Percentiles rank a stretch among this genome's conserved stretches.
Conservation (phyloP, 1,284 basidiomycete genomes). For the Ceratobasidium theobromae region DNA sequence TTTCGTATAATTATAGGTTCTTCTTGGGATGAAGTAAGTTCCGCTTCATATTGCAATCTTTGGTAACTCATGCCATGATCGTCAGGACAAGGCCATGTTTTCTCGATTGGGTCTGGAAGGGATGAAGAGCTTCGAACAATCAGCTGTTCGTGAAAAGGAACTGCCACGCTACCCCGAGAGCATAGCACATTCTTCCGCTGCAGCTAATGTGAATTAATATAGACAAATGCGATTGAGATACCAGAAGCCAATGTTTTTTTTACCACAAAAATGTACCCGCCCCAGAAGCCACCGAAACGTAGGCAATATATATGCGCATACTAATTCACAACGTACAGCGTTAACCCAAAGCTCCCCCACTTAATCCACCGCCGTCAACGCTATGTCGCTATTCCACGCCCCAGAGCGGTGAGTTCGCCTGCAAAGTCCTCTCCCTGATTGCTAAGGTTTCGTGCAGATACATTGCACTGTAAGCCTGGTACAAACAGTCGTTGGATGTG, state of each 20-base stretch:
- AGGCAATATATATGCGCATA: too few species aligned
- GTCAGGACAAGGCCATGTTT: slow-evolving; percentile 91
- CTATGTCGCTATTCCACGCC: slow-evolving; percentile 3
- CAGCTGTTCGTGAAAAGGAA: slow-evolving; percentile 58
- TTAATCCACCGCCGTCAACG: background rate
- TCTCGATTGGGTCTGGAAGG: slow-evolving; percentile 88
- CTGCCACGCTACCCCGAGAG: slow-evolving; percentile 25
- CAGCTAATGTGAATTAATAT: background rate
- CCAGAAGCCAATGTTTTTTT: background rate
- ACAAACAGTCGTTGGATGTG: too few species aligned
- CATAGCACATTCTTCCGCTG: background rate
- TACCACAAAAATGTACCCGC: too few species aligned
- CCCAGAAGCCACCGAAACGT: too few species aligned
- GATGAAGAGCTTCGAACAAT: slow-evolving; percentile 83
- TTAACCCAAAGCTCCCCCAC: too few species aligned
- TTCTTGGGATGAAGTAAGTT: slow-evolving; percentile 77
- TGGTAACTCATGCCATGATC: slow-evolving; percentile 33
- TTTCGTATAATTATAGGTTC: slow-evolving; percentile 53
- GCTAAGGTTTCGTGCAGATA: background rate
- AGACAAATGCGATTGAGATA: slow-evolving; percentile 1
- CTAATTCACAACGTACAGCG: too few species aligned
- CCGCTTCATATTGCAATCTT: background rate
- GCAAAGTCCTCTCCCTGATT: background rate
- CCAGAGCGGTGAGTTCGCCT: background rate
- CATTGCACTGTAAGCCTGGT: too few species aligned